phyloP scores from a whole-genome alignment of 495 filamentous ascomycete genomes.

The Xylaria telfairii region DNA sequence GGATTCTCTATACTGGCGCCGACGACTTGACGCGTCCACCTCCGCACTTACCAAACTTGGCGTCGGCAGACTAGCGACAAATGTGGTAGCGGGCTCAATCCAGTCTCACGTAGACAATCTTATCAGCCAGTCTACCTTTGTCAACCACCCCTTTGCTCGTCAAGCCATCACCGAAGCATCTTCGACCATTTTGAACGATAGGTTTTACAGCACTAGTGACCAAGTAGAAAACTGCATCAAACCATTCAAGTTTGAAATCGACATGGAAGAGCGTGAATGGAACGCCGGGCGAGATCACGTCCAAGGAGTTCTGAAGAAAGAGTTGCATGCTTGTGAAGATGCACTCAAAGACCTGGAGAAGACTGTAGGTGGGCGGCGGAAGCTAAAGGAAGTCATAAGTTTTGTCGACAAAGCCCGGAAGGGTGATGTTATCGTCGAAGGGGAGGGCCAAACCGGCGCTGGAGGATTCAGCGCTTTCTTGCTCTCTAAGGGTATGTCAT shows the following conservation, averaged over 20 bases:
- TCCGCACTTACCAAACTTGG: conserved; percentile 91
- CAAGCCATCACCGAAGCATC: conserved; percentile 90
- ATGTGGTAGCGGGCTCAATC: conserved; percentile 85
- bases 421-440: conserved; percentile 83
- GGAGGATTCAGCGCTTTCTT: conserved; percentile 90
- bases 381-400: conserved; percentile 84
- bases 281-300: conserved; percentile 79
- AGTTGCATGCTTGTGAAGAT: conserved; percentile 80
- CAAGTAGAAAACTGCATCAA: conserved; percentile 99
- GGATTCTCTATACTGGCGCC: conserved; percentile 87
- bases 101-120: conserved; percentile 84
- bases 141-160: conserved; percentile 86
- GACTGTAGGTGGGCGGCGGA: conserved; percentile 76
- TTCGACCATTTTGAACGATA: conserved; percentile 85
- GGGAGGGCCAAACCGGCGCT: conserved; percentile 80
- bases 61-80: conserved; percentile 90
- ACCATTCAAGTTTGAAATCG: conserved; percentile 96
- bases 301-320: conserved; percentile 76
- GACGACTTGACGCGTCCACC: conserved; percentile 90
- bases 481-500: conserved; percentile 71
- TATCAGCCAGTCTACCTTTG: conserved; percentile 78
- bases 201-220: conserved; percentile 94
- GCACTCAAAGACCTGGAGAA: conserved; percentile 78
- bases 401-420: conserved; percentile 90
- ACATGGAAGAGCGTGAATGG: conserved; percentile 92